phyloP scores from a whole-genome alignment of 352 stramenopile genomes.

The Peronospora destructor region DNA sequence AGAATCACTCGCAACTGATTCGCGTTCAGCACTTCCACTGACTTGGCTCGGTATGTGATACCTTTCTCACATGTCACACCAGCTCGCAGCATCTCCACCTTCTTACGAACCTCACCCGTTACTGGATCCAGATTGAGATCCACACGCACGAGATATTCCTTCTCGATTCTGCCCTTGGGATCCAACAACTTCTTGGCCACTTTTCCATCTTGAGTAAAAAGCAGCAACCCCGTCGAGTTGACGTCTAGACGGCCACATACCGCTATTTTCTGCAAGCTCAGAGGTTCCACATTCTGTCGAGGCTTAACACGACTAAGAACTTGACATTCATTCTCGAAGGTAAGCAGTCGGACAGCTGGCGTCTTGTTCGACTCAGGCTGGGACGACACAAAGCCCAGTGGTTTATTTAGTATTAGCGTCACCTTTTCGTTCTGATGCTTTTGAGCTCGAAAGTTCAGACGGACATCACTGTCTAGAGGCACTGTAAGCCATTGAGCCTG shows the following conservation, averaged over 20 bases:
- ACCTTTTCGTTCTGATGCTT: slow-evolving; percentile 72
- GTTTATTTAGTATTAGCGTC: slow-evolving; percentile 80
- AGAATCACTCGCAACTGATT: slow-evolving; percentile 86
- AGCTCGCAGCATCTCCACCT: slow-evolving; percentile 37
- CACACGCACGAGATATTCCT: slow-evolving; percentile 81
- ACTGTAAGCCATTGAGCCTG: slow-evolving; percentile 72
- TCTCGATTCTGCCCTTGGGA: slow-evolving; percentile 62
- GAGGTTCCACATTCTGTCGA: slow-evolving; percentile 39
- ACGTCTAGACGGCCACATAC: slow-evolving; percentile 76
- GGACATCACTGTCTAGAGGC: slow-evolving; percentile 44
- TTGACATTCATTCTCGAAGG: slow-evolving; percentile 64
- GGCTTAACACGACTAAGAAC: slow-evolving; percentile 49
- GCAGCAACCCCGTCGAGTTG: slow-evolving; percentile 74
- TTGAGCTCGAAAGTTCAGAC: slow-evolving; percentile 56
- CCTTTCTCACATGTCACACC: slow-evolving; percentile 54
- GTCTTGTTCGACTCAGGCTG: slow-evolving; percentile 62
- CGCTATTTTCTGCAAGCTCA: slow-evolving; percentile 70
- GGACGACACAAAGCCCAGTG: slow-evolving; percentile 72
- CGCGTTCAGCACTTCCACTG: slow-evolving; percentile 69
- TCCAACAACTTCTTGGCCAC: slow-evolving; percentile 77
- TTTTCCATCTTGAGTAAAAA: slow-evolving; percentile 77
- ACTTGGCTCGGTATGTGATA: slow-evolving; percentile 70
- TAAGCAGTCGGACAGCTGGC: slow-evolving; percentile 68
- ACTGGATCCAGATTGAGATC: slow-evolving; percentile 45
- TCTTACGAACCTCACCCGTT: slow-evolving; percentile 25